These are phyloP conservation scores for Domatiomyces globalis DNA, from an alignment of 2,329 filamentous ascomycete genomes.

Conservation along the genomic window DNA sequence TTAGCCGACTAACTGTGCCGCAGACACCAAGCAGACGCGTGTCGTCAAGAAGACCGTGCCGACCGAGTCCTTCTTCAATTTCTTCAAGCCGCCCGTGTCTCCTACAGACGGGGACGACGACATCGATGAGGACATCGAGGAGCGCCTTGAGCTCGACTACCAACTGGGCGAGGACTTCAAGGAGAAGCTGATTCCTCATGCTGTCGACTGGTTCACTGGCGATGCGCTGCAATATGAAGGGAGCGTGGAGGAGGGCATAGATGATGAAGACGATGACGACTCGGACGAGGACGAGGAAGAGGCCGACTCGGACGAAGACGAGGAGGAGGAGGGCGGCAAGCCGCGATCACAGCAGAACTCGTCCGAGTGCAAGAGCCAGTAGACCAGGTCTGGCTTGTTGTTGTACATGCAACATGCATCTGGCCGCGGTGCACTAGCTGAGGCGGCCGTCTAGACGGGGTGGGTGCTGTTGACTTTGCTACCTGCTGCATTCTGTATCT, in stretches of 20 bases:
- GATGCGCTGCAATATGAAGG: constrained; percentile 96
- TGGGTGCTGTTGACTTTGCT: not conserved
- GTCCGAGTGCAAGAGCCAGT: constrained; percentile 65
- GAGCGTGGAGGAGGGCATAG: constrained; percentile 69
- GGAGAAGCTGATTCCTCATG: constrained; percentile 96
- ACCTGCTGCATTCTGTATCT: not conserved
- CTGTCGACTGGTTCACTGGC: constrained; percentile 98
- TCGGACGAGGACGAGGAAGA: constrained; percentile 80
- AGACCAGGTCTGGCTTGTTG: not conserved
- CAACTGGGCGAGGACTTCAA: constrained; percentile 99
- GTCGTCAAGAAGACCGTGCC: constrained; percentile 99
- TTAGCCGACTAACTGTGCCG: constrained; percentile 2
- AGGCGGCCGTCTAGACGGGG: not conserved
- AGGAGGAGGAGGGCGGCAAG: constrained; percentile 34
- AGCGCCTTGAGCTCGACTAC: constrained; percentile 94
- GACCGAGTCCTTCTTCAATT: constrained; percentile 97
- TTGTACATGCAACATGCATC: not conserved
- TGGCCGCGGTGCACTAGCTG: no score
- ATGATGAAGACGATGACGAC: constrained; percentile 82
- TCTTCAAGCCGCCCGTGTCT: constrained; percentile 89
- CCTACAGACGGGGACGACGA: constrained; percentile 56
- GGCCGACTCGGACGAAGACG: constrained; percentile 56
- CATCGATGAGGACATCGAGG: constrained; percentile 80
- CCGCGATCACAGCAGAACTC: constrained; percentile 67
- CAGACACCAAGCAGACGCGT: constrained; percentile 97